These are phyloP conservation scores for Hyaloscypha hepaticicola DNA, from an alignment of 495 filamentous ascomycete species.

Conservation along the genomic window DNA sequence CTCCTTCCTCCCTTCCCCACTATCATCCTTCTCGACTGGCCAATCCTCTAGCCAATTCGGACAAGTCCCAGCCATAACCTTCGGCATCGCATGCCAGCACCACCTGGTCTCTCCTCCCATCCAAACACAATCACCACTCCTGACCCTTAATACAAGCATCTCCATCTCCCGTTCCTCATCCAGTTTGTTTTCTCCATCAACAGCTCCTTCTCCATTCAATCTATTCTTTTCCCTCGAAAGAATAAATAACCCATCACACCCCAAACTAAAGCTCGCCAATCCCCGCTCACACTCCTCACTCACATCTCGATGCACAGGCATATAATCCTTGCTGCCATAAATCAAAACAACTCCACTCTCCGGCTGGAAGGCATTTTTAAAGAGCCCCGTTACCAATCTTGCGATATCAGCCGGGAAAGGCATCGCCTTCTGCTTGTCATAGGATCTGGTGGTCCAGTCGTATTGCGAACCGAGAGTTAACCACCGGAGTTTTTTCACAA, in stretches of 20 bases:
- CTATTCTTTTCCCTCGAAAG: constrained; percentile 45
- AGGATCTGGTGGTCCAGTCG: constrained; percentile 83
- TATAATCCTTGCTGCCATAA: constrained; percentile 82
- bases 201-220: constrained; percentile 43
- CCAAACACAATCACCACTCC: constrained; percentile 80
- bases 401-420: constrained; percentile 72
- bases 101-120: constrained; percentile 77
- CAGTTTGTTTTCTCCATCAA: constrained; percentile 40
- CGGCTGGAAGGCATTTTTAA: constrained; percentile 62
- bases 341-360: constrained; percentile 69
- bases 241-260: constrained; percentile 85
- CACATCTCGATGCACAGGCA: constrained; percentile 87
- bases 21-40: constrained; percentile 47
- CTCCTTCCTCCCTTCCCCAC: constrained; percentile 27
- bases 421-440: constrained; percentile 65
- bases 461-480: constrained; percentile 91
- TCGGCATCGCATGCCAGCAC: constrained; percentile 94
- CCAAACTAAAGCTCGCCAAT: constrained; percentile 79
- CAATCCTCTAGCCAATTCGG: constrained; percentile 72
- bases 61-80: constrained; percentile 73
- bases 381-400: constrained; percentile 59
- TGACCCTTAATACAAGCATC: constrained; percentile 52
- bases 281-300: constrained; percentile 74
- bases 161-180: constrained; percentile 34
- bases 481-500: constrained; percentile 84